Base-by-base conservation (phyloP, 108 stramenopile genomes). In the Skeletonema menzelii region DNA sequence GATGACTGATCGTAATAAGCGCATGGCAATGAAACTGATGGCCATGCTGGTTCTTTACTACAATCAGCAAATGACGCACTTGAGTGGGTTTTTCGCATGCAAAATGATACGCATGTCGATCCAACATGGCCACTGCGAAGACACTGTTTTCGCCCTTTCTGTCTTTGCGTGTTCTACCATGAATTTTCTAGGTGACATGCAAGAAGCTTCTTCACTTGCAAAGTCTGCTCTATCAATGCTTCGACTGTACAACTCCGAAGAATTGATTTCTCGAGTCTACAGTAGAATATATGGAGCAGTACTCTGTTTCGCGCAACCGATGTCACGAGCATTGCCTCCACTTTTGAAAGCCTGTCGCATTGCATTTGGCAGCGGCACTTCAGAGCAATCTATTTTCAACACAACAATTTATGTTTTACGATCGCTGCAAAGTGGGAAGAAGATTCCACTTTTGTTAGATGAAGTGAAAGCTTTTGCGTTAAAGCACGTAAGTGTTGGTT, bases 121-220 rank as follows among this genome's bases (percentile, higher is more conserved):
- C n/a, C 47, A 71, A 32, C 17, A 71, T 53, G 70, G 70, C 19
- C 70, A 71, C 30, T 71, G 70, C 19, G 70, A 71, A 32, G 70
- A 71, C 30, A 62, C 70, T 15, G 70, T 62, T 4, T 71, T 47
- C 62, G 70, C 70, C 7, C 19, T 71, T 30, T 49, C 70, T 28
- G 28, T 63, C 3, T 71, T 71, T 28, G 44, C 57, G 3, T 61
- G 31, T 11, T 27, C 61, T 7, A 12, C 61, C 5, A 30, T 46
- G 15, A 61, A 71, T 22, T 20, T 42, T 28, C 19, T 53, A 7
- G n/a, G 28, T 47, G 70, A 71, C 47, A n/a, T 24, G 19, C 28
- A 71, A 3, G 70, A 71, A 71, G 59, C 60, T 24, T 63, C 38
- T 62, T 27, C 59, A 20, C 34, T 71, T 4, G 70, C 47, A 2